Percentiles rank a stretch among this genome's conserved stretches.
These are phyloP conservation scores for Collybiopsis luxurians DNA, from an alignment of 768 basidiomycete genomes.

Conservation along the genomic window DNA sequence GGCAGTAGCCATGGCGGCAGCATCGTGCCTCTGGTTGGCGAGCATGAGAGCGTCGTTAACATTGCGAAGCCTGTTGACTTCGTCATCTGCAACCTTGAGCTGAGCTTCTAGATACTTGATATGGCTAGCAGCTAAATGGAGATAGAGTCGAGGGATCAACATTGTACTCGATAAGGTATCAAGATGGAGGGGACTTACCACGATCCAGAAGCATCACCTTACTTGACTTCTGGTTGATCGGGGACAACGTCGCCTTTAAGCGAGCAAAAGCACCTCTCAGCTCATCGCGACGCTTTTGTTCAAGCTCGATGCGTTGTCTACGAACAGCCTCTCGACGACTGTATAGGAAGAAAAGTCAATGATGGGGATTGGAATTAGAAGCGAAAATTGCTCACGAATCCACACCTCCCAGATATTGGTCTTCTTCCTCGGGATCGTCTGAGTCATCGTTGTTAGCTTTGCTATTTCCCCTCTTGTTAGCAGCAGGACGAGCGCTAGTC, in stretches of 20 bases:
- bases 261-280: conserved; percentile 89
- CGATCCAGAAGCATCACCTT: conserved; percentile 90
- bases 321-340: conserved; percentile 88
- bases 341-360: conserved; percentile 7
- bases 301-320: conserved; percentile 90
- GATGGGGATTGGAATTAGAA: background rate
- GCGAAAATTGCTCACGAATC: conserved; percentile 43
- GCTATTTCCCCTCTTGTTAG: conserved; percentile 43
- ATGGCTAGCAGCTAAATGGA: conserved; percentile 66
- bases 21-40: conserved; percentile 69
- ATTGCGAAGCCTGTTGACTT: conserved; percentile 77
- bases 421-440: conserved; percentile 67
- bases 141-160: conserved; percentile 9
- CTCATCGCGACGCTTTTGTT: conserved; percentile 89
- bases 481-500: conserved; percentile 42
- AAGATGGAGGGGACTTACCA: conserved; percentile 39
- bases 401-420: conserved; percentile 45
- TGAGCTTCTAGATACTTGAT: conserved; percentile 82
- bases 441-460: conserved; percentile 57
- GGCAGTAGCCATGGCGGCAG: conserved; percentile 54
- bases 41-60: conserved; percentile 91
- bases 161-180: conserved; percentile 1
- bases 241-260: conserved; percentile 87
- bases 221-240: conserved; percentile 90
- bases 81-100: conserved; percentile 75